phyloP scores from a whole-genome alignment of 495 filamentous ascomycete species.

The Collariella sp. region DNA sequence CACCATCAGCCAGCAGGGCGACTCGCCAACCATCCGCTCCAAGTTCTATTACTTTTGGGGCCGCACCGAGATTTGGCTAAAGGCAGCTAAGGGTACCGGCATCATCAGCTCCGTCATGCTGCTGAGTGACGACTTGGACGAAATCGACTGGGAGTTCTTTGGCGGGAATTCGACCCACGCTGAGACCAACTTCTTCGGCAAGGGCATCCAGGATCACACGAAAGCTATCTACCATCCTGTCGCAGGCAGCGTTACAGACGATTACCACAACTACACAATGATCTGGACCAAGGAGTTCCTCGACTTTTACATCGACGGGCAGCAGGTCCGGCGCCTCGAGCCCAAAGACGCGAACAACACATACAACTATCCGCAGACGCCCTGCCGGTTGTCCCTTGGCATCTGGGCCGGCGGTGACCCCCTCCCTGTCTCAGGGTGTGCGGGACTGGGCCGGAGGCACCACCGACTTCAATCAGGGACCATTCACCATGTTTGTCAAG shows the following conservation, averaged over 20 bases:
- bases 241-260: conserved; percentile 29
- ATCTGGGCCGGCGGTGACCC: conserved; percentile 83
- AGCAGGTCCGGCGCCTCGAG: conserved; percentile 56
- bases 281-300: conserved; percentile 68
- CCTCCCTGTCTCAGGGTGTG: conserved; percentile 43
- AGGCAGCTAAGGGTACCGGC: conserved; percentile 63
- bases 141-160: conserved; percentile 86
- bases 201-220: conserved; percentile 46
- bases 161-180: conserved; percentile 54
- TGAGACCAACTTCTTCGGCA: conserved; percentile 82
- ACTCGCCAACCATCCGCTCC: conserved; percentile 66
- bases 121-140: conserved; percentile 77
- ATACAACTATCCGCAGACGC: conserved; percentile 71
- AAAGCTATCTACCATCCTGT: conserved; percentile 53
- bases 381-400: conserved; percentile 74
- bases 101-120: conserved; percentile 78
- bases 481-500: conserved; percentile 72
- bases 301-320: conserved; percentile 65
- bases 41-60: conserved; percentile 76
- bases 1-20: conserved; percentile 59
- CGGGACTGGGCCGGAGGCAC: conserved; percentile 72
- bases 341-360: conserved; percentile 55
- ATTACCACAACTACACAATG: conserved; percentile 75
- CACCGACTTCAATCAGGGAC: conserved; percentile 60
- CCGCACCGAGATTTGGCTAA: conserved; percentile 58